phyloP scores from a whole-genome alignment of 1,284 basidiomycete genomes.

The Cryptococcus wingfieldii region DNA sequence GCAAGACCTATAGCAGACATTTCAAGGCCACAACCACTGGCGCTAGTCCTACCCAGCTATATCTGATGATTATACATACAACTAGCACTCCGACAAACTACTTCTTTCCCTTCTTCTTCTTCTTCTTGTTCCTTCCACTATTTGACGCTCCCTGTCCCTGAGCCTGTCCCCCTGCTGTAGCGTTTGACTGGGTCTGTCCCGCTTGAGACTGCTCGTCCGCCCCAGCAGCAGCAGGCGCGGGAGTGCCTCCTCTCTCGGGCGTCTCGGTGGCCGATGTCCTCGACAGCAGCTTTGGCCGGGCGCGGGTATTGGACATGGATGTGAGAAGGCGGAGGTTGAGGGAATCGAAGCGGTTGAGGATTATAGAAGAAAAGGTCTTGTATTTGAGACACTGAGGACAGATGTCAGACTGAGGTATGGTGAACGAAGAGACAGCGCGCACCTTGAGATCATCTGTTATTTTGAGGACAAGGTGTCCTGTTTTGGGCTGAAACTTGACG shows the following conservation, averaged over 20 bases:
- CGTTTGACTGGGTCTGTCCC: background rate
- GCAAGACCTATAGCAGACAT: too few species aligned
- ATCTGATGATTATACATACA: too few species aligned
- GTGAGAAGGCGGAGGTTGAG: conserved; percentile 62
- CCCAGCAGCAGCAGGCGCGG: conserved; percentile 8
- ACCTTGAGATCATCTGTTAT: conserved; percentile 84
- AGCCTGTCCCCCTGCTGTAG: background rate
- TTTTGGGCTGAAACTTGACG: conserved; percentile 77
- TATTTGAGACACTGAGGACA: conserved; percentile 78
- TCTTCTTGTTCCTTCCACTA: conserved; percentile 35
- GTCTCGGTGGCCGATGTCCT: conserved; percentile 4
- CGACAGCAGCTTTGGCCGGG: conserved; percentile 4
- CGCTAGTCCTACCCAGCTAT: too few species aligned
- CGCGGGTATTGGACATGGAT: conserved; percentile 33
- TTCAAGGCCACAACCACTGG: too few species aligned
- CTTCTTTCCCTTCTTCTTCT: conserved; percentile 31
- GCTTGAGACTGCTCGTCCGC: background rate
- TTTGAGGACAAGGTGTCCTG: conserved; percentile 81
- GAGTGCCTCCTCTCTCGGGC: conserved; percentile 16
- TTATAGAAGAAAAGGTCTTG: conserved; percentile 86
- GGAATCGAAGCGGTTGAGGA: conserved; percentile 89
- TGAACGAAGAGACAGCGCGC: conserved; percentile 40
- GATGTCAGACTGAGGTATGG: background rate
- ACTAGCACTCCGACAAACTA: background rate
- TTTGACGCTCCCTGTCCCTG: conserved; percentile 1